phyloP scores from a whole-genome alignment of 2,329 filamentous ascomycete species.

The Diaporthe destruens region DNA sequence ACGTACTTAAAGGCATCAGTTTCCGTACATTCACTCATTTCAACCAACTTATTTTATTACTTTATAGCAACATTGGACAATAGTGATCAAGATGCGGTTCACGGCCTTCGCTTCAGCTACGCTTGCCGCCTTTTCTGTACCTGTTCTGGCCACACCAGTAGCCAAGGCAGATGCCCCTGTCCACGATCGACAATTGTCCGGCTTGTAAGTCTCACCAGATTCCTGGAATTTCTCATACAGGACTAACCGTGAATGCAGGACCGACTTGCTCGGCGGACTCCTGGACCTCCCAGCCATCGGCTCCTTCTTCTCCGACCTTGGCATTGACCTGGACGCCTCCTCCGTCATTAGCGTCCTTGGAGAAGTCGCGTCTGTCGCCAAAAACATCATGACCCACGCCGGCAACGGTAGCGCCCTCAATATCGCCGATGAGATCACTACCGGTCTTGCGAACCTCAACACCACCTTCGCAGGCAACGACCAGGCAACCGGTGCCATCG shows the following conservation, averaged over 20 bases:
- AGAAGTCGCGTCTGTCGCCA: slow-evolving; percentile 17
- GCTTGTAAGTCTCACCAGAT: slow-evolving; percentile 2
- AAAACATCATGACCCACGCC: slow-evolving; percentile 25
- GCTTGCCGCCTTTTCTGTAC: slow-evolving; percentile 20
- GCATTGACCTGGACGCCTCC: neutral
- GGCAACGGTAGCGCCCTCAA: slow-evolving; percentile 21
- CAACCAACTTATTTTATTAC: slow-evolving; percentile 16
- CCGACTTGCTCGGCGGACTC: slow-evolving; percentile 21
- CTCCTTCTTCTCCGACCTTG: slow-evolving; percentile 19
- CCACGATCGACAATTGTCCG: slow-evolving; percentile 4
- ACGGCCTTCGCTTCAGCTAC: slow-evolving; percentile 14
- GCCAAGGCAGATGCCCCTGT: slow-evolving; percentile 18
- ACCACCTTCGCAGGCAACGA: slow-evolving; percentile 24
- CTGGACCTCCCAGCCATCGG: slow-evolving; percentile 19
- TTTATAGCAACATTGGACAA: neutral
- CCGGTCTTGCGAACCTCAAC: slow-evolving; percentile 21
- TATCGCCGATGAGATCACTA: slow-evolving; percentile 6
- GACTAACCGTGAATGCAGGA: slow-evolving; percentile 15
- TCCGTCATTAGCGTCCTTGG: slow-evolving; percentile 22
- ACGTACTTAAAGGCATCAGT: neutral
- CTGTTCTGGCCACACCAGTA: slow-evolving; percentile 24
- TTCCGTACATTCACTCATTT: slow-evolving; percentile 1
- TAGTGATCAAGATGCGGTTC: slow-evolving; percentile 19
- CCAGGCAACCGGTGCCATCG: slow-evolving; percentile 4
- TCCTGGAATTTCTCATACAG: neutral